Conservation (phyloP, 2,329 filamentous ascomycete species). For the Calonectria fujianensis region DNA sequence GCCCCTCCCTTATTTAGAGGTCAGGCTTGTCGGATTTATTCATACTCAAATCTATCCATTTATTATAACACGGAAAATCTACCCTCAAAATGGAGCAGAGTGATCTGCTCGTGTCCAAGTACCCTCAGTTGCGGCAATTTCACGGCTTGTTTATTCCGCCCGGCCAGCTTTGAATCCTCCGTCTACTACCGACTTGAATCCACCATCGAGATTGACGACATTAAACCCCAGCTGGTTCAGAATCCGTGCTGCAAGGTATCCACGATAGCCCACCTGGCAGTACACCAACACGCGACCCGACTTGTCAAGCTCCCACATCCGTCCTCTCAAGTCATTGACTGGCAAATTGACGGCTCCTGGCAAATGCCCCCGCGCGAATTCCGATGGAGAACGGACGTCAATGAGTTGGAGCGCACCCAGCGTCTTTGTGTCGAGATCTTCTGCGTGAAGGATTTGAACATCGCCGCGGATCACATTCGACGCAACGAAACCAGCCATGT, state of each 20-base stretch:
- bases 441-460: conserved; percentile 37
- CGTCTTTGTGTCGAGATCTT: conserved; percentile 12
- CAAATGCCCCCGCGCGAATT: conserved; percentile 29
- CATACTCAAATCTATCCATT: neutral
- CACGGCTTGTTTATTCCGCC: neutral
- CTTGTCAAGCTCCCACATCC: conserved; percentile 3
- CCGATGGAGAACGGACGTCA: conserved; percentile 32
- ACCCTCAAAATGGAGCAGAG: neutral
- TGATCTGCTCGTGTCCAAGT: neutral
- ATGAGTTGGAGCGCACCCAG: conserved; percentile 30
- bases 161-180: neutral
- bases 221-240: conserved; percentile 6
- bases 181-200: conserved; percentile 5
- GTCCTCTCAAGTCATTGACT: conserved; percentile 17
- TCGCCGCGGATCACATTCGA: conserved; percentile 34
- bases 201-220: conserved; percentile 22
- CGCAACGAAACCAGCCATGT: conserved; percentile 39
- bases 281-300: conserved; percentile 5
- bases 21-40: neutral
- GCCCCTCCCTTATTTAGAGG: neutral
- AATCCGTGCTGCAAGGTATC: conserved; percentile 15
- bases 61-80: neutral
- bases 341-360: conserved; percentile 34
- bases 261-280: conserved; percentile 20
- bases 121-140: neutral